Evolutionary conservation across 2,329 filamentous ascomycete genomes (phyloP).

Genomic region (Rugonectria rugulosa): DNA sequence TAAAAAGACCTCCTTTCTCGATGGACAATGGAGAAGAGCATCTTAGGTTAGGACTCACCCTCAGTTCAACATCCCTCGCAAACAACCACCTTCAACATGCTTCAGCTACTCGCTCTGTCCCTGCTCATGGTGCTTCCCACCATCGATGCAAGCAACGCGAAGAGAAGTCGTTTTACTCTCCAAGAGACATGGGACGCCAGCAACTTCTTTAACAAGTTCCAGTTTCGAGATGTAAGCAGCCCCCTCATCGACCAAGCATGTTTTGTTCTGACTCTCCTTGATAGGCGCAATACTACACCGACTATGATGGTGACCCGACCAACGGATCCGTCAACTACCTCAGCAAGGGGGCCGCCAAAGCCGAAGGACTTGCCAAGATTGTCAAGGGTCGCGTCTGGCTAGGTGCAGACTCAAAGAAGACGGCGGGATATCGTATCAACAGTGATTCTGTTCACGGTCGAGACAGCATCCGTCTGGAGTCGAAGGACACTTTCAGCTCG

Average conservation of each 20-base stretch:
- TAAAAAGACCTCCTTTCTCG: no score
- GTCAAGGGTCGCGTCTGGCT: conserved; percentile 45
- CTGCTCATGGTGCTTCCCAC: no score
- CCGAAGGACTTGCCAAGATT: conserved; percentile 41
- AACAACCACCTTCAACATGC: no score
- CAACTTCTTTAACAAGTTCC: not conserved
- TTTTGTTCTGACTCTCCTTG: no score
- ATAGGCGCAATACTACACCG: not conserved
- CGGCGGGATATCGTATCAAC: conserved; percentile 17
- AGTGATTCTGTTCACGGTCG: conserved; percentile 43
- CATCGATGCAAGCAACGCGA: no score
- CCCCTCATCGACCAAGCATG: not conserved
- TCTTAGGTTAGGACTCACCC: no score
- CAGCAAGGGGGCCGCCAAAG: conserved; percentile 42
- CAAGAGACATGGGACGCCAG: not conserved
- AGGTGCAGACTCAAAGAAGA: conserved; percentile 42
- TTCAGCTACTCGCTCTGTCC: no score
- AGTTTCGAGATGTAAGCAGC: not conserved
- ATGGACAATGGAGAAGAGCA: no score
- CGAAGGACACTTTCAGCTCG: conserved; percentile 65
- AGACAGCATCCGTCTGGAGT: conserved; percentile 70
- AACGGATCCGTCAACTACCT: conserved; percentile 70
- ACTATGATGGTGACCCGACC: conserved; percentile 61
- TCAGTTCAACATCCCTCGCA: no score
- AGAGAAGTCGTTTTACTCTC: no score